These are phyloP conservation scores for Suhomyces bolitotheri DNA, from an alignment of 1,139 yeast genomes.

Conservation along the genomic window DNA sequence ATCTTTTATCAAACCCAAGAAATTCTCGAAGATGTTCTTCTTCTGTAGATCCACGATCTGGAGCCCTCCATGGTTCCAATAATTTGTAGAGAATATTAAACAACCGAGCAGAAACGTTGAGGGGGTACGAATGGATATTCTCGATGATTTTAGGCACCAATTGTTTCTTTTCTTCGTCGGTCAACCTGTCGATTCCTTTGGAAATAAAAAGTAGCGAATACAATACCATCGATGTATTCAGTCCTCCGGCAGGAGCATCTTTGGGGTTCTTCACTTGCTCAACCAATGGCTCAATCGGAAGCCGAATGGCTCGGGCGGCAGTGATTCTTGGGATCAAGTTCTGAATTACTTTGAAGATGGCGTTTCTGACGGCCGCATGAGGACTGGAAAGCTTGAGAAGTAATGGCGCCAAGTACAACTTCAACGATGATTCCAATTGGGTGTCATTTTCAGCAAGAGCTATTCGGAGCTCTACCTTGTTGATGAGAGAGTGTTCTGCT, in stretches of 20 bases:
- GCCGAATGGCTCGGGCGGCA: slow-evolving; percentile 51
- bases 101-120: slow-evolving; percentile 54
- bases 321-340: slow-evolving; percentile 68
- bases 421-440: slow-evolving; percentile 62
- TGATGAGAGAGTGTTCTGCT: slow-evolving; percentile 58
- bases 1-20: slow-evolving; percentile 28
- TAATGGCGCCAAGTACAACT: slow-evolving; percentile 71
- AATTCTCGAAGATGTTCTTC: slow-evolving; percentile 36
- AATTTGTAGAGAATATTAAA: slow-evolving; percentile 62
- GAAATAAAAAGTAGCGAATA: slow-evolving; percentile 69
- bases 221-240: slow-evolving; percentile 53
- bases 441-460: slow-evolving; percentile 73
- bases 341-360: slow-evolving; percentile 66
- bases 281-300: slow-evolving; percentile 65
- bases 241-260: slow-evolving; percentile 41
- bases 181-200: slow-evolving; percentile 59
- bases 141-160: slow-evolving; percentile 52
- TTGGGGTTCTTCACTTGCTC: slow-evolving; percentile 62
- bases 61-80: slow-evolving; percentile 50
- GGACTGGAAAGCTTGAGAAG: slow-evolving; percentile 77
- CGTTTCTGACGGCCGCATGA: slow-evolving; percentile 63
- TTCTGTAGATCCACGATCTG: slow-evolving; percentile 48
- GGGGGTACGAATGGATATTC: slow-evolving; percentile 42
- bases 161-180: slow-evolving; percentile 29
- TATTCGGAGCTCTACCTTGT: slow-evolving; percentile 79